Conservation (phyloP, 2,329 filamentous ascomycete genomes). For the Fusarium robinianum region DNA sequence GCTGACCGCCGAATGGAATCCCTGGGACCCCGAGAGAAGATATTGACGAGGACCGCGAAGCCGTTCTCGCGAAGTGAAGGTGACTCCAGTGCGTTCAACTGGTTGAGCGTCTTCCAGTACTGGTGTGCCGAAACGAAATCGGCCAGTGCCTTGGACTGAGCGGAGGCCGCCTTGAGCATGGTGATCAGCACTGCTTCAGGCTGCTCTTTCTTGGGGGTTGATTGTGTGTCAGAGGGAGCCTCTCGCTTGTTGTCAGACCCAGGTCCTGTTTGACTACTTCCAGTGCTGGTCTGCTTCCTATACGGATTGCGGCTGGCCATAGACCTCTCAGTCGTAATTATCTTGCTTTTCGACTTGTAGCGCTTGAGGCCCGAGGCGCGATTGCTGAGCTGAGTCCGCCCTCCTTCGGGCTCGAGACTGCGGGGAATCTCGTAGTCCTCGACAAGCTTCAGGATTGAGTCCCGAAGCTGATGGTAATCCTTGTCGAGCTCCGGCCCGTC, state of each 20-base stretch:
- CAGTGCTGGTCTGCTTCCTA: conserved; percentile 42
- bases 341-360: conserved; percentile 63
- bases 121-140: conserved; percentile 84
- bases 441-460: conserved; percentile 79
- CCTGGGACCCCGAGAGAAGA: conserved; percentile 73
- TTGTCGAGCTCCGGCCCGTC: conserved; percentile 70
- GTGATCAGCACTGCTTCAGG: conserved; percentile 63
- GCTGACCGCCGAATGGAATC: conserved; percentile 72
- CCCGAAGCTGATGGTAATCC: conserved; percentile 79
- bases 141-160: conserved; percentile 75
- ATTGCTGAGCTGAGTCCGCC: conserved; percentile 71
- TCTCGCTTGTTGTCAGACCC: conserved; percentile 13
- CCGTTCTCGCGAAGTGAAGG: conserved; percentile 67
- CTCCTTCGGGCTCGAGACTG: conserved; percentile 62
- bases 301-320: conserved; percentile 65
- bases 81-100: conserved; percentile 67
- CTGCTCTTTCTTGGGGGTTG: conserved; percentile 41
- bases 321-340: conserved; percentile 55
- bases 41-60: conserved; percentile 71
- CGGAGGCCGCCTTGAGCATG: conserved; percentile 77
- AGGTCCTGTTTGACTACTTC: conserved; percentile 10
- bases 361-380: conserved; percentile 65
- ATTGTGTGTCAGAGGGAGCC: conserved; percentile 6
- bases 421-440: conserved; percentile 82
- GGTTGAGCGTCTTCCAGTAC: conserved; percentile 82